Evolutionary conservation across 352 stramenopile genomes (phyloP), one percentile per base, ranked within the genome.

Genomic region (Phytophthora megakarya): DNA sequence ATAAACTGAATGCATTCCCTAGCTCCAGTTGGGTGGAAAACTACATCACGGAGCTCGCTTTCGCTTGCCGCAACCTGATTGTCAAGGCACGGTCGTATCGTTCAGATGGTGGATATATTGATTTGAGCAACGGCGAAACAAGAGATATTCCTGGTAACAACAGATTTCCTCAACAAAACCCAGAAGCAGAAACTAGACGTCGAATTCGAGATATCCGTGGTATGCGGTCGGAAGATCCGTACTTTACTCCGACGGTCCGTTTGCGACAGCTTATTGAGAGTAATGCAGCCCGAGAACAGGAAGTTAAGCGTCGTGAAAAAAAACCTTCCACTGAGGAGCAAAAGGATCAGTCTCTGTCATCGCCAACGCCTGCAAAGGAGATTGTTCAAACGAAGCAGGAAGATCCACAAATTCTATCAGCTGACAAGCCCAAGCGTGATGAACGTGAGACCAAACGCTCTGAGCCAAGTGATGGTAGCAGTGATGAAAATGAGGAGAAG

Each of bases 21-120:
- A 80, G 70, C 37, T 66, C 64, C 3, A 86, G 68, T 42, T 96
- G 88, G 88, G 82, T 89, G 38, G 88, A 96, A 56, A 94, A 90
- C 53, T 81, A 92, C 55, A 73, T 91, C 22, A 75, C 68, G 3
- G 56, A 67, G 18, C 70, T 90, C 21, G 66, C 70, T 35, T 32
- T 76, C 9, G 58, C 67, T 18, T 80, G 73, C 21, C 70, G 65
- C 6, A 73, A 77, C 35, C 23, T 83, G 12, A 44, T 87, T 46
- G 47, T 60, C 6, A 79, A 72, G 33, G 49, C 58, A 13, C 51
- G 39, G 5, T 48, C 26, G 15, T 70, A 55, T 66, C 53, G 21
- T 30, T 25, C 16, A 30, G 49, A 59, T 23, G 55, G 46, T 61
- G 68, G 9, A 28, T 64, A 66, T n/a, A 35, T 61, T 26, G 23